phyloP scores from a whole-genome alignment of 345 rosid genomes.

The Eutrema heterophyllum region DNA sequence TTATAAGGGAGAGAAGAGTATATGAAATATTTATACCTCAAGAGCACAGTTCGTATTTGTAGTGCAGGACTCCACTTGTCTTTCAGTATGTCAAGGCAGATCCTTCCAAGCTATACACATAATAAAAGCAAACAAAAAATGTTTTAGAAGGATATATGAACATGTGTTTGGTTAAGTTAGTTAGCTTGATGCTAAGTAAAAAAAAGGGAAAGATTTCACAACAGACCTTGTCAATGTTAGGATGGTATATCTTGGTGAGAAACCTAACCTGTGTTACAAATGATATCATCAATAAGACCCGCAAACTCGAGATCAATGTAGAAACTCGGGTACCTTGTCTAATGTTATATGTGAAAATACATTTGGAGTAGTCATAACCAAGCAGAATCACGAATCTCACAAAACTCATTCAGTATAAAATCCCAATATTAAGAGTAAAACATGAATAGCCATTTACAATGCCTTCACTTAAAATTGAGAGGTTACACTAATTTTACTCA shows the following conservation, averaged over 20 bases:
- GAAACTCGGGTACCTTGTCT: not conserved
- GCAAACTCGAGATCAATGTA: not conserved
- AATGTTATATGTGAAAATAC: not conserved
- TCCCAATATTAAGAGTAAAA: not conserved
- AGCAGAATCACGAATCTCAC: not conserved
- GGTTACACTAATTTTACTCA: not conserved
- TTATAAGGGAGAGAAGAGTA: not conserved
- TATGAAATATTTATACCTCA: conserved; percentile 54
- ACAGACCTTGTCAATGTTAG: conserved; percentile 93
- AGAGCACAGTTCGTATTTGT: conserved; percentile 90
- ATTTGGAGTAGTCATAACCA: not conserved
- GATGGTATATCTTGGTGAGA: conserved; percentile 96
- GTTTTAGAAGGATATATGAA: not conserved
- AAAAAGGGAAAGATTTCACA: not conserved
- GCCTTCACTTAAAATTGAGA: not conserved
- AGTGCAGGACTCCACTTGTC: conserved; percentile 99
- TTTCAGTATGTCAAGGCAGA: conserved; percentile 97
- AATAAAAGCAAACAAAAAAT: not conserved
- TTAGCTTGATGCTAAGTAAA: not conserved
- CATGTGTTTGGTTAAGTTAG: not conserved
- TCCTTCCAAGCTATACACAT: conserved; percentile 78
- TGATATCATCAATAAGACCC: not conserved
- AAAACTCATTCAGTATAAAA: not conserved
- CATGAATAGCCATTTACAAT: not conserved
- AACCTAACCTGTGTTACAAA: conserved; percentile 80